Base-by-base conservation (phyloP, 163 green algal species). In the Scenedesmus sp. region DNA sequence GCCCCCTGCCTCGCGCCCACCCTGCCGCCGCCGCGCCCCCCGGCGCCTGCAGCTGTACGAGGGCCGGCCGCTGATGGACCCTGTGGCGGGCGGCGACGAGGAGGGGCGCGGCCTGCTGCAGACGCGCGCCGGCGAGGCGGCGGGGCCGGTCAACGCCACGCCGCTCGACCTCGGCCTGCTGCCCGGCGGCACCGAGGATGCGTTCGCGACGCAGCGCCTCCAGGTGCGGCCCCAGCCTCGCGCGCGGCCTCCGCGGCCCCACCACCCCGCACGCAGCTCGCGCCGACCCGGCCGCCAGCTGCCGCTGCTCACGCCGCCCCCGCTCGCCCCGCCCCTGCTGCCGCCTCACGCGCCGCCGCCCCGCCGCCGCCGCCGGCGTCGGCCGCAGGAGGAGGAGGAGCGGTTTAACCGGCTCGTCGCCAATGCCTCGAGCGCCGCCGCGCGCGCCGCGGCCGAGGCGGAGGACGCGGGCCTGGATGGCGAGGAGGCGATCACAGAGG, bases 111-210 rank as follows among this genome's bases (percentile, higher is more conserved):
- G 74, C 26, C 74, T 81, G 62, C 74, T 81, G 53, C 74, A 81
- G 20, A 63, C 62, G 6, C 20, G 31, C 20, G 74, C 48, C 7
- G 63, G 62, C 22, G 62, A 75, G n/a, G 36, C 71, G 10, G 70
- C 34, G 15, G 74, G 60, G 0, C 34, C 80, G 34, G 81, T 76
- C 63, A 94, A 93, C 44, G 44, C 63, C 57, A 45, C 29, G 20
- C 53, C 82, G 0, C 42, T 94, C 2, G 50, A 86, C 29, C 77
- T 94, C 17, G 76, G 67, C 36, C 75, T 91, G n/a, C 81, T 93
- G 13, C 57, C 84, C 54, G 85, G 77, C 53, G 54, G 45, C 1
- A 53, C 80, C 47, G 60, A 83, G 24, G 77, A 82, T 22, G 63
- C 50, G 1, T 75, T 83, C n/a, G 87, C 83, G 70, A 75, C 63